These are phyloP conservation scores for Erodium moschatum DNA, from an alignment of 441 rosid species.

Conservation along the genomic window DNA sequence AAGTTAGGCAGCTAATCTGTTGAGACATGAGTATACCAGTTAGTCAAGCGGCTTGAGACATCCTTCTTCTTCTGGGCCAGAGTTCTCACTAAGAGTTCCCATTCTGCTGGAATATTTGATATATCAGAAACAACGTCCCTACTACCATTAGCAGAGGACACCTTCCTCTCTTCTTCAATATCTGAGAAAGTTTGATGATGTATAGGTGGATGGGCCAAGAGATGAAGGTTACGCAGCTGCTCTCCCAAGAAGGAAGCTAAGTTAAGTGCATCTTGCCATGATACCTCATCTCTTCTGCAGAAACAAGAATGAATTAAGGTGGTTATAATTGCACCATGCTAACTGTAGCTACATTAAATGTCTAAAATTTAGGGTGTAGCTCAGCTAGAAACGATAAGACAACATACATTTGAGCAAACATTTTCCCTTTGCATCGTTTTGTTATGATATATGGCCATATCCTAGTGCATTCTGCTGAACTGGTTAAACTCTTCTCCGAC, in stretches of 20 bases:
- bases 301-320: conserved; percentile 15
- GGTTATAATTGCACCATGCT: conserved; percentile 10
- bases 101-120: conserved; percentile 53
- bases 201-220: conserved; percentile 59
- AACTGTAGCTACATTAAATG: conserved; percentile 4
- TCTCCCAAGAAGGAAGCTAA: conserved; percentile 76
- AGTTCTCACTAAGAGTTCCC: conserved; percentile 51
- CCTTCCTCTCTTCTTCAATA: conserved; percentile 22
- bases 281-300: conserved; percentile 71
- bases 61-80: conserved; percentile 47
- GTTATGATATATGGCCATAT: conserved; percentile 87
- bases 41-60: conserved; percentile 42
- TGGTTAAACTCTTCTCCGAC: conserved; percentile 27
- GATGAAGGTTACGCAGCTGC: conserved; percentile 71
- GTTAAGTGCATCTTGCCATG: conserved; percentile 50
- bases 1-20: conserved; percentile 2
- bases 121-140: conserved; percentile 25
- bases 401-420: conserved; percentile 78
- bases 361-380: conserved; percentile 15
- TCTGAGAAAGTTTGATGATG: conserved; percentile 30
- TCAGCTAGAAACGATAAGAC: conserved; percentile 12
- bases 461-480: conserved; percentile 32
- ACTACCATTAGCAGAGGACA: conserved; percentile 21
- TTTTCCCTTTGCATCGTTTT: conserved; percentile 83
- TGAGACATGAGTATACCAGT: conserved; percentile 41